Evolutionary conservation across 495 filamentous ascomycete species (phyloP).

Genomic region (Aspergillus cavernicola): DNA sequence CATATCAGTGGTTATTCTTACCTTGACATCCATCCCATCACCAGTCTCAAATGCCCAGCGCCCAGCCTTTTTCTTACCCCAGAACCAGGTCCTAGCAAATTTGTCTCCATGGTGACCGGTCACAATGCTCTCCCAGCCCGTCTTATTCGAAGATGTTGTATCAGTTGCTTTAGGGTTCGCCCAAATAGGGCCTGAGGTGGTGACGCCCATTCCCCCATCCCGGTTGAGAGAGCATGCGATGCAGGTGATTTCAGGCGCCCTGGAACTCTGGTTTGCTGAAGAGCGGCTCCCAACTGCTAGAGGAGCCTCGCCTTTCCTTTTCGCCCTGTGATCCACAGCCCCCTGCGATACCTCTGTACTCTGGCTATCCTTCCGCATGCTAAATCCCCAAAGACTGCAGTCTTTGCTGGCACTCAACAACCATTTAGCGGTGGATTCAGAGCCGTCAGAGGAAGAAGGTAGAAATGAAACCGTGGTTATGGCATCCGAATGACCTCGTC

Average conservation of each 20-base stretch:
- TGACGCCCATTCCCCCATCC: slow-evolving; percentile 84
- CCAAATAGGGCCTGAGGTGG: slow-evolving; percentile 71
- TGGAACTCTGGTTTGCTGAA: slow-evolving; percentile 47
- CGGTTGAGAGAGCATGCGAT: slow-evolving; percentile 87
- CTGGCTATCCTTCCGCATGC: slow-evolving; percentile 89
- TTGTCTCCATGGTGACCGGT: slow-evolving; percentile 89
- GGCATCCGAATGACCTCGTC: slow-evolving; percentile 83
- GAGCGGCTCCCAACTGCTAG: slow-evolving; percentile 29
- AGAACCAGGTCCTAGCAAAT: slow-evolving; percentile 92
- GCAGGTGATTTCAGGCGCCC: slow-evolving; percentile 83
- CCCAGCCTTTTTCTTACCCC: slow-evolving; percentile 88
- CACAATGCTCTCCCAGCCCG: slow-evolving; percentile 94
- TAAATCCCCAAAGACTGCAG: slow-evolving; percentile 91
- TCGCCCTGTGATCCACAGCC: slow-evolving; percentile 73
- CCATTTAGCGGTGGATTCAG: slow-evolving; percentile 91
- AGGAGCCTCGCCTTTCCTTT: slow-evolving; percentile 57
- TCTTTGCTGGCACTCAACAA: slow-evolving; percentile 84
- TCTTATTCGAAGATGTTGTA: slow-evolving; percentile 62
- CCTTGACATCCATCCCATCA: slow-evolving; percentile 75
- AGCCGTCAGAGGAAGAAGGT: slow-evolving; percentile 79
- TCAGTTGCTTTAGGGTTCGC: slow-evolving; percentile 58
- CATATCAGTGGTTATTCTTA: slow-evolving; percentile 17
- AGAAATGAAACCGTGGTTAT: slow-evolving; percentile 77
- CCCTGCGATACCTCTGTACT: slow-evolving; percentile 92
- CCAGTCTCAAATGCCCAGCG: slow-evolving; percentile 88